Conservation (phyloP, 371 early-diverging fungal genomes). For the Syncephalastrum sp. region DNA sequence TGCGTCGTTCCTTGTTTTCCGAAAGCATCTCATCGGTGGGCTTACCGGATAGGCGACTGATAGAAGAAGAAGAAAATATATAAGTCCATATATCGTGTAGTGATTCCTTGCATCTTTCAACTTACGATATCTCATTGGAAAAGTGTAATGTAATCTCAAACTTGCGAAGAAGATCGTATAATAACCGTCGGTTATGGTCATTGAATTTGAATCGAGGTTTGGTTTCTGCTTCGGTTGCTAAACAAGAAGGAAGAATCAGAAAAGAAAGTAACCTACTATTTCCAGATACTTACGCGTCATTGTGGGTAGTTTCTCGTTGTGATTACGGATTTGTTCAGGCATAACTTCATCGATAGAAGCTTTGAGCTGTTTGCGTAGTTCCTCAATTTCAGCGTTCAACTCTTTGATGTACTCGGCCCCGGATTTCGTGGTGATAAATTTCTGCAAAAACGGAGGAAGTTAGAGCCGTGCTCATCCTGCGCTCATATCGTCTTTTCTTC, state of each 20-base stretch:
- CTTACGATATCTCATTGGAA: slow-evolving; percentile 40
- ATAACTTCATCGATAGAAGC: slow-evolving; percentile 33
- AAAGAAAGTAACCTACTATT: background rate
- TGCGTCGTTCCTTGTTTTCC: slow-evolving; percentile 50
- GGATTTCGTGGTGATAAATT: slow-evolving; percentile 42
- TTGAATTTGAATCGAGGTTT: slow-evolving; percentile 31
- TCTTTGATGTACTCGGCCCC: slow-evolving; percentile 38
- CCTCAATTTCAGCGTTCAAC: slow-evolving; percentile 37
- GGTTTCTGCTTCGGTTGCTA: slow-evolving; percentile 1
- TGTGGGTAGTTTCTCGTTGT: slow-evolving; percentile 25
- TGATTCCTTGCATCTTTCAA: background rate
- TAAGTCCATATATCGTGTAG: background rate
- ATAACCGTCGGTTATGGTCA: slow-evolving; percentile 29
- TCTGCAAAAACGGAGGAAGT: slow-evolving; percentile 21
- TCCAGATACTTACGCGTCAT: slow-evolving; percentile 4
- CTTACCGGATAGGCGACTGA: background rate
- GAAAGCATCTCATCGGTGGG: slow-evolving; percentile 7
- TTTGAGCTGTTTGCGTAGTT: slow-evolving; percentile 25
- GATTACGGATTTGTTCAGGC: slow-evolving; percentile 33
- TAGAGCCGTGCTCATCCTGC: background rate
- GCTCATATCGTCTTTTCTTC: too few relatives aligned
- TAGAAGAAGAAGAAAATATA: background rate
- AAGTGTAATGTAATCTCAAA: slow-evolving; percentile 28
- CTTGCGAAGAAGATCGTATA: slow-evolving; percentile 39
- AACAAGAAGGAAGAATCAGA: background rate